These are phyloP conservation scores for Volvox carteri DNA, from an alignment of 163 green algal species.

Conservation along the genomic window DNA sequence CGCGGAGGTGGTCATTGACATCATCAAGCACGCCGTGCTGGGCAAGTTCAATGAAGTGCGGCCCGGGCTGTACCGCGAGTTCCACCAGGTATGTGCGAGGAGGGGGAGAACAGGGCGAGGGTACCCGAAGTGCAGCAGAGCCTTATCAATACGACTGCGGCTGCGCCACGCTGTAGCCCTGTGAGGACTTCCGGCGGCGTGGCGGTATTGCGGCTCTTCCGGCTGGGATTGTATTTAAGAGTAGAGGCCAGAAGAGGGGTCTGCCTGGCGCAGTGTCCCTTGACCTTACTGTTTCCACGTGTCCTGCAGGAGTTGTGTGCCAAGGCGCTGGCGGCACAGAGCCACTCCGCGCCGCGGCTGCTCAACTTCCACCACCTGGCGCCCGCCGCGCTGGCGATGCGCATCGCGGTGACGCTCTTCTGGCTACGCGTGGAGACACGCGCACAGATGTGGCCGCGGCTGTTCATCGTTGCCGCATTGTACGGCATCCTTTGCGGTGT, in stretches of 20 bases:
- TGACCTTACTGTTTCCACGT: too few species aligned
- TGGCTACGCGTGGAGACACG: constrained; percentile 57
- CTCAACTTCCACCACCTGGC: constrained; percentile 90
- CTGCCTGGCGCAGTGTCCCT: too few species aligned
- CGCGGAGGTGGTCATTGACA: constrained; percentile 88
- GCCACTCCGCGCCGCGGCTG: constrained; percentile 84
- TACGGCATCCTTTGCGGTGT: constrained; percentile 13
- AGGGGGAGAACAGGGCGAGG: background rate
- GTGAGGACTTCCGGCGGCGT: too few species aligned
- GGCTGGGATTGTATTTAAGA: too few species aligned
- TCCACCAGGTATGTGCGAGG: constrained; percentile 71
- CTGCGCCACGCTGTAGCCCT: too few species aligned
- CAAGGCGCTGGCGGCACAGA: constrained; percentile 73
- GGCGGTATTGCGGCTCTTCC: too few species aligned
- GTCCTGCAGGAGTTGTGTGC: constrained; percentile 83
- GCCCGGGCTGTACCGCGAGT: constrained; percentile 94
- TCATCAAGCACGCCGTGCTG: constrained; percentile 97
- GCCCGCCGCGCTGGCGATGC: constrained; percentile 81
- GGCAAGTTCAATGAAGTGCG: constrained; percentile 97
- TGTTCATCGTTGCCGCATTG: background rate
- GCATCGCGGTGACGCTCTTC: constrained; percentile 75
- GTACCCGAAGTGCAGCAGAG: too few species aligned
- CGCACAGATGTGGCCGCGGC: constrained; percentile 1
- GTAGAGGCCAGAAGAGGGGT: too few species aligned
- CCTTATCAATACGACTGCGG: too few species aligned